Evolutionary conservation across 208 protist genomes (phyloP).

Genomic region (Acanthamoeba castellanii): DNA sequence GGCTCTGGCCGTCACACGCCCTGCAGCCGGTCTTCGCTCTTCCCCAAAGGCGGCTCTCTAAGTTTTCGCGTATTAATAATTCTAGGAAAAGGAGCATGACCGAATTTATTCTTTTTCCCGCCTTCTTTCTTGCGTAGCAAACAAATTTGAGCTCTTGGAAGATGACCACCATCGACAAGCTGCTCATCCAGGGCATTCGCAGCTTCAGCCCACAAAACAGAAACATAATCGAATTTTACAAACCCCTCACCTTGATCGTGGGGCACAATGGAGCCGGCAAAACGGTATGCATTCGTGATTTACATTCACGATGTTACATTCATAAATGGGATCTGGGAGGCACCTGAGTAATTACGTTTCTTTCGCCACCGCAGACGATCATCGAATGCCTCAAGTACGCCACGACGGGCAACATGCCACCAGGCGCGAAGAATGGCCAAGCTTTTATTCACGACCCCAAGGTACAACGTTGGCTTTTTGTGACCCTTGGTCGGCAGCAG

Average conservation of each 20-base stretch:
- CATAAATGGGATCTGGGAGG: neutral
- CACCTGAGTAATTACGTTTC: neutral
- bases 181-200: conserved; percentile 97
- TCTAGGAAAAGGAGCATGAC: neutral
- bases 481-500: conserved; percentile 59
- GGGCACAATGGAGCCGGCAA: conserved; percentile 98
- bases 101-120: neutral
- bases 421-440: conserved; percentile 94
- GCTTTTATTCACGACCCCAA: conserved; percentile 99
- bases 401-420: conserved; percentile 97
- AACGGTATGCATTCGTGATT: conserved; percentile 84
- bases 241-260: conserved; percentile 99
- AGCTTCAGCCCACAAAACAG: conserved; percentile 95
- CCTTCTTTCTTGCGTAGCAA: neutral
- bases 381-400: conserved; percentile 98
- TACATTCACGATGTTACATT: neutral
- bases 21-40: neutral
- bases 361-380: conserved; percentile 92
- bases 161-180: conserved; percentile 96
- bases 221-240: conserved; percentile 96
- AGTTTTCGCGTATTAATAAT: neutral
- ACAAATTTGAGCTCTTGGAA: neutral
- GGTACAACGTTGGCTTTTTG: conserved; percentile 46
- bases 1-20: neutral
- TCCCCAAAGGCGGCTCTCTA: neutral